These are phyloP conservation scores for Penicillium crystallinum DNA, from an alignment of 495 filamentous ascomycete species.

Conservation along the genomic window DNA sequence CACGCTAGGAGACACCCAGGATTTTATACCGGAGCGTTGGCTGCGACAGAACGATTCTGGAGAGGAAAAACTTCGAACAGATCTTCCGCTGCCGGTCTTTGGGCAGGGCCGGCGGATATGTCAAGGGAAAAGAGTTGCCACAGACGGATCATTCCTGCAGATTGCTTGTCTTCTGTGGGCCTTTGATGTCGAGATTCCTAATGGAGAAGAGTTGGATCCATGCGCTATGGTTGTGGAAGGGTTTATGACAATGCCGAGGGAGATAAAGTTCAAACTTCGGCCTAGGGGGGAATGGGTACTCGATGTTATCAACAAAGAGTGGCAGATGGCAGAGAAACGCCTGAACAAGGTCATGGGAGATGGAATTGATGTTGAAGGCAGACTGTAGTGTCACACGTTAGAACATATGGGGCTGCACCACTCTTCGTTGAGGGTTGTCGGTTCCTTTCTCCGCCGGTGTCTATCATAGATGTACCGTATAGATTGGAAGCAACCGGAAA, in stretches of 20 bases:
- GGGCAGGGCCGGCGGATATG: slow-evolving; percentile 28
- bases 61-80: slow-evolving; percentile 12
- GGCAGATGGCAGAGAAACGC: slow-evolving; percentile 10
- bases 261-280: slow-evolving; percentile 17
- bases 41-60: slow-evolving; percentile 5
- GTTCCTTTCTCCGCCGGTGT: too few species aligned
- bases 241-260: slow-evolving; percentile 24
- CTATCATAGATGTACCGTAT: too few species aligned
- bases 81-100: slow-evolving; percentile 28
- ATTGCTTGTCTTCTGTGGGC: slow-evolving; percentile 27
- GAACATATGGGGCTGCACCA: too few species aligned
- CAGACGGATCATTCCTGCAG: slow-evolving; percentile 25
- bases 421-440: too few species aligned
- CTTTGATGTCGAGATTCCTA: slow-evolving; percentile 20
- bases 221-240: slow-evolving; percentile 27
- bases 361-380: not conserved
- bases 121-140: slow-evolving; percentile 27
- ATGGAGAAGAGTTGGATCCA: slow-evolving; percentile 24
- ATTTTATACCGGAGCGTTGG: slow-evolving; percentile 28
- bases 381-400: not conserved
- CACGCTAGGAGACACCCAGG: slow-evolving; percentile 11
- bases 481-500: too few species aligned
- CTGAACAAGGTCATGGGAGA: slow-evolving; percentile 7
- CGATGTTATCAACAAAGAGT: slow-evolving; percentile 13
- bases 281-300: slow-evolving; percentile 19